A percentile compares a stretch with the other conserved stretches of the same genome.
phyloP scores from a whole-genome alignment of 1,139 yeast genomes.

The Yamadazyma aaseri region DNA sequence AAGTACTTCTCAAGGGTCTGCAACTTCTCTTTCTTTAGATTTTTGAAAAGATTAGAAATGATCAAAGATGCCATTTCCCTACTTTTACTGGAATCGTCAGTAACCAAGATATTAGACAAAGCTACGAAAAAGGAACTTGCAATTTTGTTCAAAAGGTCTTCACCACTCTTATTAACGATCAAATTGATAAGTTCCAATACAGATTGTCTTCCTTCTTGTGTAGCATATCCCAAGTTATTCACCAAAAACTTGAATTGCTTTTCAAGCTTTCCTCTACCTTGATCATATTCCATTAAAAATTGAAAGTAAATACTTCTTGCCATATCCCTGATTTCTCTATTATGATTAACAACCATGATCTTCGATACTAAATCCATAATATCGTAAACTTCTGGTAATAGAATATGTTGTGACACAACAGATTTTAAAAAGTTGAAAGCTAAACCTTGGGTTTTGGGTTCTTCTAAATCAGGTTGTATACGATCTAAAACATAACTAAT shows the following conservation, averaged over 20 bases:
- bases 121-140: slow-evolving; percentile 81
- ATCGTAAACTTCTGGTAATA: slow-evolving; percentile 89
- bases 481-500: slow-evolving; percentile 73
- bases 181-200: slow-evolving; percentile 83
- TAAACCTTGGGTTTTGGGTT: slow-evolving; percentile 83
- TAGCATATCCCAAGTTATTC: slow-evolving; percentile 81
- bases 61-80: slow-evolving; percentile 80
- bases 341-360: slow-evolving; percentile 88
- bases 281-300: slow-evolving; percentile 92
- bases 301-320: slow-evolving; percentile 83
- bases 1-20: slow-evolving; percentile 57
- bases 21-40: slow-evolving; percentile 39
- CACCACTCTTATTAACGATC: slow-evolving; percentile 65
- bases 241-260: slow-evolving; percentile 81
- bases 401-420: slow-evolving; percentile 65
- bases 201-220: slow-evolving; percentile 84
- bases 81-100: slow-evolving; percentile 79
- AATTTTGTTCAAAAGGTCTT: slow-evolving; percentile 58
- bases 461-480: slow-evolving; percentile 85
- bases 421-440: slow-evolving; percentile 84
- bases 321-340: slow-evolving; percentile 79
- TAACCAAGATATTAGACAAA: slow-evolving; percentile 70
- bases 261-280: slow-evolving; percentile 81
- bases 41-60: slow-evolving; percentile 54
- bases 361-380: slow-evolving; percentile 78